Evolutionary conservation across 768 basidiomycete species (phyloP).

Genomic region (Hygrophorus russula): DNA sequence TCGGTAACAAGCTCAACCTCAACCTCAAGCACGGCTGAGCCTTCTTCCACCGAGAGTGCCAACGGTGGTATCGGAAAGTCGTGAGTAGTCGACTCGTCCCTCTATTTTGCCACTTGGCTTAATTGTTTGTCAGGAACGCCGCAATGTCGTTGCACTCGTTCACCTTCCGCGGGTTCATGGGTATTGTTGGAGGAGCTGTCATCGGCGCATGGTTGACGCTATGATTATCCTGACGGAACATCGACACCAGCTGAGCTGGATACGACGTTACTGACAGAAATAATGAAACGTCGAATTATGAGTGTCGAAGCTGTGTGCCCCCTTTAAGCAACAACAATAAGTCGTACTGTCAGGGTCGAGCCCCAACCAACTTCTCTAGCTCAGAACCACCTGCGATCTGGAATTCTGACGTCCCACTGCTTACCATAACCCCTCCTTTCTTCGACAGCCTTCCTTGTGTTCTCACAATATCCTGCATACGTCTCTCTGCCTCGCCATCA

Average conservation of each 20-base stretch:
- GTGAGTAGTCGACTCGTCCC: no score
- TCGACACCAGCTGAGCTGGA: constrained; percentile 2
- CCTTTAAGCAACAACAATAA: no score
- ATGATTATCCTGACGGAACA: neutral
- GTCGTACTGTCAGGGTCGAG: neutral
- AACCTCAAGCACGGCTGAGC: neutral
- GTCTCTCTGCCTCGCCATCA: constrained; percentile 53
- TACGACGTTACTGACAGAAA: neutral
- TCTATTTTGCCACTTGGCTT: no score
- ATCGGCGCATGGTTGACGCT: constrained; percentile 3
- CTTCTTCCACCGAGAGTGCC: neutral
- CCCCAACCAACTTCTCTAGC: neutral
- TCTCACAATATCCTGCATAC: constrained; percentile 83
- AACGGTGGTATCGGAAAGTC: no score
- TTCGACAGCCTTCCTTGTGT: constrained; percentile 73
- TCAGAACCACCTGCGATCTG: constrained; percentile 52
- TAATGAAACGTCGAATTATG: neutral
- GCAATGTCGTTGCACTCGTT: neutral
- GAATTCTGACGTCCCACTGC: constrained; percentile 62
- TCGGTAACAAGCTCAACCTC: neutral
- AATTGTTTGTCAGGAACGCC: neutral
- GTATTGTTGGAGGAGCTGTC: neutral
- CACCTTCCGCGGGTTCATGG: neutral
- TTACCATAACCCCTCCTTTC: constrained; percentile 66
- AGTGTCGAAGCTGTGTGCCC: neutral